These are phyloP conservation scores for Thielaviopsis cerberus DNA, from an alignment of 2,329 filamentous ascomycete genomes.

Conservation along the genomic window DNA sequence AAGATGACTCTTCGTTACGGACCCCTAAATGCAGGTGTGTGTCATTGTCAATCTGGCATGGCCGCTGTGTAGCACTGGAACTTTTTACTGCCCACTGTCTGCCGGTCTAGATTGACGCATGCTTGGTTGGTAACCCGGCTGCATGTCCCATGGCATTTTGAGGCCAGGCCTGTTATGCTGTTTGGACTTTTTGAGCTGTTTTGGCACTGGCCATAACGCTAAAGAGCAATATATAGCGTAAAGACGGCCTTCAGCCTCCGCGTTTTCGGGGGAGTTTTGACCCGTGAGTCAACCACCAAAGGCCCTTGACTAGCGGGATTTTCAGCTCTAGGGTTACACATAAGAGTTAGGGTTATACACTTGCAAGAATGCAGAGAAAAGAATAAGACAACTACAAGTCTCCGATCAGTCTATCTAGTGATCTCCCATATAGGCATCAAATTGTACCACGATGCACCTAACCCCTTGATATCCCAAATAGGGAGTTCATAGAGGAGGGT, in stretches of 20 bases:
- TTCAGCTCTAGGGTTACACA: too few species aligned
- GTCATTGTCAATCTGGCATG: not conserved
- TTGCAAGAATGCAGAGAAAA: too few species aligned
- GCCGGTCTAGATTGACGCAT: not conserved
- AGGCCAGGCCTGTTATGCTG: not conserved
- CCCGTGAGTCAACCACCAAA: constrained; percentile 1
- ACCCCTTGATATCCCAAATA: not conserved
- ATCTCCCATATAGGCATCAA: not conserved
- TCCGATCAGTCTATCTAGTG: too few species aligned
- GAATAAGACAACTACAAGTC: too few species aligned
- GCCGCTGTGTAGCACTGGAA: not conserved
- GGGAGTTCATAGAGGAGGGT: not conserved
- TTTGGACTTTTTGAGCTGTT: not conserved
- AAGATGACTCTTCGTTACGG: not conserved
- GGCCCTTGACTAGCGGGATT: too few species aligned
- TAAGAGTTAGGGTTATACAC: too few species aligned
- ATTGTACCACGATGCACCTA: not conserved
- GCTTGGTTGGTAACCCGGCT: not conserved
- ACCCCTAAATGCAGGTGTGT: not conserved
- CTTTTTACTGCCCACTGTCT: not conserved
- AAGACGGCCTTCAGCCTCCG: constrained; percentile 6
- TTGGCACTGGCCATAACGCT: not conserved
- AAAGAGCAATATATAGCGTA: not conserved
- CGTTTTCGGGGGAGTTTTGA: not conserved
- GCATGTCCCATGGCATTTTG: not conserved